Evolutionary conservation across 2,329 filamentous ascomycete genomes (phyloP), one percentile per base, ranked within the genome.

Genomic region (Aspergillus felis): DNA sequence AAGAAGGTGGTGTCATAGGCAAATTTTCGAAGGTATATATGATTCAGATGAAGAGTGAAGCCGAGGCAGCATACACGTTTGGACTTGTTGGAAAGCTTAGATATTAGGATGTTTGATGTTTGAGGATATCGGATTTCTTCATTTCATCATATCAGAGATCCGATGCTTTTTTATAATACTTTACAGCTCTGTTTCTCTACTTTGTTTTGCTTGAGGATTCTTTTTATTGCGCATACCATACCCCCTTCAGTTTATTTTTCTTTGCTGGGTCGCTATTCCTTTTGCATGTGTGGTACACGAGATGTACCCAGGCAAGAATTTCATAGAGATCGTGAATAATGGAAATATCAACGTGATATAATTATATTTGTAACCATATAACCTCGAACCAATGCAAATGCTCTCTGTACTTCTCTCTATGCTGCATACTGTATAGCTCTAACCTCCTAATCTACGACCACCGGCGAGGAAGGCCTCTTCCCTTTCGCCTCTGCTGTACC

Each of bases 11-110:
- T 27, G 85, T 87, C 35, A 82, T 85, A 4, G 80, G 79, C 32
- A 82, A 81, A 28, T 79, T 78, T 60, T 82, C 81, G 46, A 82
- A 77, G 60, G 80, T 87, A 10, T 89, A 85, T 68, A 88, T 89
- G 86, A 79, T 89, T 59, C 84, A 86, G 68, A 81, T 82, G 76
- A 81, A 79, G 67, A 76, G 77, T 50, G 79, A 82, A 61, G 78
- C 77, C 14, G 81, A 83, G 65, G 77, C 81, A 3, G 78, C 77
- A n/a, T 82, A 82, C 71, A 81, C 80, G 1, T 83, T 82, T 66
- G 79, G 78, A 3, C 71, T 82, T 63, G 80, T 82, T 46, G 81
- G 81, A 9, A 81, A 80, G 62, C 67, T 81, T 61, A 74, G 79
- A 61, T 82, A 82, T 68, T 82, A 71, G 47, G 12, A 55, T 32